These are phyloP conservation scores for Samsoniella hepiali DNA, from an alignment of 2,329 filamentous ascomycete genomes.

Conservation along the genomic window DNA sequence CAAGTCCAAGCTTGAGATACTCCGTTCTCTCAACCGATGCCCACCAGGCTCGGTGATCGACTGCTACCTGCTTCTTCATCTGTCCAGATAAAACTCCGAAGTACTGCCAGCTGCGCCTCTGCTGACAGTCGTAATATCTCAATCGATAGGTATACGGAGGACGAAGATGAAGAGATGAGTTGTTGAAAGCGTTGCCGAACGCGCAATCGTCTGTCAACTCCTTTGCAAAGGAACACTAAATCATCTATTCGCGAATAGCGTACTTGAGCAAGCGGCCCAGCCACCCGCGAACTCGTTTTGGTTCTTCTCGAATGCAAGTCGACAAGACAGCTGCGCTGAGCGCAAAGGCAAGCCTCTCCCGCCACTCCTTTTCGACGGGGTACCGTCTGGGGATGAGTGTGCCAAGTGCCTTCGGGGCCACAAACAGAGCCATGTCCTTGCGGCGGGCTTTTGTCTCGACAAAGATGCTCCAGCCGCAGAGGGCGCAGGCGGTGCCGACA, in stretches of 20 bases:
- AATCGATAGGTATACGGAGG: too few species aligned
- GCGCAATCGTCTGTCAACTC: too few species aligned
- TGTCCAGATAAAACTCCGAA: too few species aligned
- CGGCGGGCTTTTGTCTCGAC: slow-evolving; percentile 63
- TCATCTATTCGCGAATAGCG: slow-evolving; percentile 38
- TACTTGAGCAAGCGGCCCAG: slow-evolving; percentile 57
- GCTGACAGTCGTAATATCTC: too few species aligned
- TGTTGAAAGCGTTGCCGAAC: too few species aligned
- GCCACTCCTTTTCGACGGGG: slow-evolving; percentile 57
- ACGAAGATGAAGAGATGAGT: too few species aligned
- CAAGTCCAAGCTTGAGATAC: not conserved
- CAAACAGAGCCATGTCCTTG: slow-evolving; percentile 76
- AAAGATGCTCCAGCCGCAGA: slow-evolving; percentile 80
- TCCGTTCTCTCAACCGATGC: too few species aligned
- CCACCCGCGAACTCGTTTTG: slow-evolving; percentile 61
- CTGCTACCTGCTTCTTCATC: too few species aligned
- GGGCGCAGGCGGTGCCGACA: slow-evolving; percentile 65
- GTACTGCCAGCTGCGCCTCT: too few species aligned
- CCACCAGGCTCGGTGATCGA: too few species aligned
- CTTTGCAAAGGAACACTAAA: too few species aligned
- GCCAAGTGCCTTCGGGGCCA: slow-evolving; percentile 72
- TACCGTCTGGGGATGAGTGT: slow-evolving; percentile 72
- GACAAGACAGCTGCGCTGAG: slow-evolving; percentile 66
- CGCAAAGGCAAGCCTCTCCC: slow-evolving; percentile 64
- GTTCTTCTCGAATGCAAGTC: slow-evolving; percentile 61